Conservation (phyloP, 1,284 basidiomycete species). For the Rhodotorula sp. region DNA sequence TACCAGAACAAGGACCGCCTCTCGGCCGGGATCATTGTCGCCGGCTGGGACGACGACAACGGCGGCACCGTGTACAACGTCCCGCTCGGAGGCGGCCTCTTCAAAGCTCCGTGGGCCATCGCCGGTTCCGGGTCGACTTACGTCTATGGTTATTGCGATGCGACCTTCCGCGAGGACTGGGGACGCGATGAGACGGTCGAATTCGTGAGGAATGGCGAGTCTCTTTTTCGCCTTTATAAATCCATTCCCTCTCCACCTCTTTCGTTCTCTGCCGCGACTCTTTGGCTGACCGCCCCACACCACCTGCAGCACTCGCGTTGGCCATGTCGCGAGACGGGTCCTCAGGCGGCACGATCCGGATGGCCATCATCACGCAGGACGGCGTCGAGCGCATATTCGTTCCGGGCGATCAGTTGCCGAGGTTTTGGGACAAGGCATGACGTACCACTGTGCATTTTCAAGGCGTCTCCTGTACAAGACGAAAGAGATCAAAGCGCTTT, state of each 20-base stretch:
- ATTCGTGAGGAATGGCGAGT: slow-evolving; percentile 94
- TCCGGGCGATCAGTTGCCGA: slow-evolving; percentile 70
- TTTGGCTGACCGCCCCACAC: not conserved
- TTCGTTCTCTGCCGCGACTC: not conserved
- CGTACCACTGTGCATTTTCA: too few species aligned
- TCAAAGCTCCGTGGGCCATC: slow-evolving; percentile 95
- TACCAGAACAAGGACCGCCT: slow-evolving; percentile 86
- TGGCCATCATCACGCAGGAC: slow-evolving; percentile 93
- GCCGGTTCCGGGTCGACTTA: slow-evolving; percentile 98
- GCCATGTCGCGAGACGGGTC: slow-evolving; percentile 99
- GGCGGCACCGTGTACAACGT: slow-evolving; percentile 98
- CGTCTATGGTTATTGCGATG: slow-evolving; percentile 98
- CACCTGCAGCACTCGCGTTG: slow-evolving; percentile 71
- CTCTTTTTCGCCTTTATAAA: not conserved
- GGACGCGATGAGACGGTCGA: slow-evolving; percentile 83
- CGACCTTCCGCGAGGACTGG: slow-evolving; percentile 96
- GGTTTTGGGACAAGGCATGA: not conserved
- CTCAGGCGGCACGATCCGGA: slow-evolving; percentile 94
- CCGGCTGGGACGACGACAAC: slow-evolving; percentile 90
- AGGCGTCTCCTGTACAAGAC: too few species aligned
- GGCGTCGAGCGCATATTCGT: slow-evolving; percentile 90
- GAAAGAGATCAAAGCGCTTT: too few species aligned
- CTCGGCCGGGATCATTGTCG: slow-evolving; percentile 94
- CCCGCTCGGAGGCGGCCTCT: slow-evolving; percentile 86
- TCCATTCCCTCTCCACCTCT: not conserved